Conservation (phyloP, 148 eudicot genomes). For the Rheum nobile region DNA sequence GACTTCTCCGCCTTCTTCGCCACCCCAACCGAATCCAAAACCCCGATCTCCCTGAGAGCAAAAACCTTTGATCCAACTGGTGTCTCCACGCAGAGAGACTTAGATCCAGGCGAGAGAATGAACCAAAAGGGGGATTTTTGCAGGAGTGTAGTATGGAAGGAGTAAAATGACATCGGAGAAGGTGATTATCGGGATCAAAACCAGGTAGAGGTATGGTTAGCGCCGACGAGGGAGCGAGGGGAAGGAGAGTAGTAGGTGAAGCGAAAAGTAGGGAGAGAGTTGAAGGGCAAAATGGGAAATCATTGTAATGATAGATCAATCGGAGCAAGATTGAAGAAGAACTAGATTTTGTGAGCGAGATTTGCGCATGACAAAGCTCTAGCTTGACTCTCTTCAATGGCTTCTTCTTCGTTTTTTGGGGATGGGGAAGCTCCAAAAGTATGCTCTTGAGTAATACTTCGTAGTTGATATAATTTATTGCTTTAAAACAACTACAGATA, state of each 20-base stretch:
- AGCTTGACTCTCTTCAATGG: background rate
- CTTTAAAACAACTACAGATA: no score
- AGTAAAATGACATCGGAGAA: background rate
- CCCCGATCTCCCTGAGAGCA: conserved; percentile 53
- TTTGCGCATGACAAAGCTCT: background rate
- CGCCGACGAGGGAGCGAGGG: conserved; percentile 57
- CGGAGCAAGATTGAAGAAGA: background rate
- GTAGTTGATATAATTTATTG: no score
- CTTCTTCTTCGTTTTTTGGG: background rate
- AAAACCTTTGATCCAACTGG: conserved; percentile 37
- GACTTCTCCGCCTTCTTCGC: conserved; percentile 45
- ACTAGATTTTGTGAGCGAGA: background rate
- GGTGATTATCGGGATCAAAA: conserved; percentile 60
- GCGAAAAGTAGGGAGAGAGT: conserved; percentile 14
- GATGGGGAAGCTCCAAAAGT: background rate
- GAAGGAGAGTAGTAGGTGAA: conserved; percentile 13
- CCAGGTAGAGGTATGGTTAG: conserved; percentile 89
- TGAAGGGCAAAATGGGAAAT: conserved; percentile 30
- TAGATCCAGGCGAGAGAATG: conserved; percentile 33
- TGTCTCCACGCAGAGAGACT: conserved; percentile 45
- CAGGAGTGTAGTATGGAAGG: background rate
- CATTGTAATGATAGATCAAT: conserved; percentile 16
- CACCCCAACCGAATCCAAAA: conserved; percentile 34
- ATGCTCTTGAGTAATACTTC: no score
- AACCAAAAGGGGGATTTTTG: background rate